phyloP scores from a whole-genome alignment of 768 basidiomycete genomes.

The Suillus placidus region DNA sequence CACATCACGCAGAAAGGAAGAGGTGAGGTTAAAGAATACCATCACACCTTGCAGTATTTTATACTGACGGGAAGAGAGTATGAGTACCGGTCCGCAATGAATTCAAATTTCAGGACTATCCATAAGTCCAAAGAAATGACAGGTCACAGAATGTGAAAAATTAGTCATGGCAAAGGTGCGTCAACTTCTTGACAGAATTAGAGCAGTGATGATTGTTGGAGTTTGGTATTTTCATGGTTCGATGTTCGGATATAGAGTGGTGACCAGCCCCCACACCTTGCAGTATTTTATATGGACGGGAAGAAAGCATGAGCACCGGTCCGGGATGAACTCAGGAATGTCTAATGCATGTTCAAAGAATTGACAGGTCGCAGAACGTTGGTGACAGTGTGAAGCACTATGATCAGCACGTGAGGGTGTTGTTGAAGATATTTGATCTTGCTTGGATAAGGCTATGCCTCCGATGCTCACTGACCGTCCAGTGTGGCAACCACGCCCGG shows the following conservation, averaged over 20 bases:
- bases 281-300: background rate
- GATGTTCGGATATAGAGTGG: too few species aligned
- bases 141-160: background rate
- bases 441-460: constrained; percentile 10
- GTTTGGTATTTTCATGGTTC: too few species aligned
- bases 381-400: too few species aligned
- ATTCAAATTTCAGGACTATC: background rate
- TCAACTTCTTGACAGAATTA: too few species aligned
- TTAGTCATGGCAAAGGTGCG: too few species aligned
- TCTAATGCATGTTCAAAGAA: constrained; percentile 6
- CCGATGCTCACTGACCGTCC: constrained; percentile 9
- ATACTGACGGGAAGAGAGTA: background rate
- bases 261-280: too few species aligned
- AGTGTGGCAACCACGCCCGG: background rate
- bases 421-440: constrained; percentile 5
- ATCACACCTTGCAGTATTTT: background rate
- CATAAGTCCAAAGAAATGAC: constrained; percentile 13
- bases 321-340: constrained; percentile 3
- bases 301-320: constrained; percentile 5
- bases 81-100: constrained; percentile 12
- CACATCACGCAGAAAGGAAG: constrained; percentile 15
- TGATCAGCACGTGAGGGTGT: constrained; percentile 6
- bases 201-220: too few species aligned
- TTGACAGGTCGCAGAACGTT: constrained; percentile 13
- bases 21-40: background rate